Evolutionary conservation across 108 stramenopile genomes (phyloP), one percentile per base, ranked within the genome.

Genomic region (Fragilaria crotonensis): DNA sequence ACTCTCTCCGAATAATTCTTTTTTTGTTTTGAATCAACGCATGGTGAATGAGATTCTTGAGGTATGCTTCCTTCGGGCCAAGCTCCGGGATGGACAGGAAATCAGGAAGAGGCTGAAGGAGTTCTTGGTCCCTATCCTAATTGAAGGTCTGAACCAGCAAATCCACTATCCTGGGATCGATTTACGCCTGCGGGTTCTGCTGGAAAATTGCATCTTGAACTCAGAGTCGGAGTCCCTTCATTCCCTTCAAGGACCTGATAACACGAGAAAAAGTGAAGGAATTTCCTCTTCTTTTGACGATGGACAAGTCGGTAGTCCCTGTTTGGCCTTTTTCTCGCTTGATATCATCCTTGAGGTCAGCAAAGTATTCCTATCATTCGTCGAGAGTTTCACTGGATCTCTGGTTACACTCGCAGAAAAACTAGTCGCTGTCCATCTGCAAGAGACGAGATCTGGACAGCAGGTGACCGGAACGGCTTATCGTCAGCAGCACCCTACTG

Each of bases 271-370:
- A n/a, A n/a, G n/a, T n/a, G n/a, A n/a, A n/a, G 3, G 45, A 46
- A 2, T 1, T 2, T 21, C 45, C 4, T 52, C 26, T 52, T 26
- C n/a, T 3, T 52, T 26, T 3, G 51, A 52, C 44, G 33, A 50
- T 3, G 50, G 19, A 30, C 51, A 66, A 27, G 29, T 20, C n/a
- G 25, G 66, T 52, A 30, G 65, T 18, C 46, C 52, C 30, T 64
- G 54, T 47, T 46, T 73, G 26, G 81, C 77, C 4, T 60, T 72
- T 25, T 80, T 79, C 47, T 63, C 70, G 0, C 41, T 79, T 3
- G 33, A 50, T 5, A 67, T 89, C 20, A 73, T 85, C 48, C 69
- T 79, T 33, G 67, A 80, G 48, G 63, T 81, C 30, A 54, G 57
- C n/a, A 48, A 30, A 17, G 22, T 23, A 36, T 52, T 53, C 25